Base-by-base conservation (phyloP, 805 yeast species). In the Metschnikowia matae region DNA sequence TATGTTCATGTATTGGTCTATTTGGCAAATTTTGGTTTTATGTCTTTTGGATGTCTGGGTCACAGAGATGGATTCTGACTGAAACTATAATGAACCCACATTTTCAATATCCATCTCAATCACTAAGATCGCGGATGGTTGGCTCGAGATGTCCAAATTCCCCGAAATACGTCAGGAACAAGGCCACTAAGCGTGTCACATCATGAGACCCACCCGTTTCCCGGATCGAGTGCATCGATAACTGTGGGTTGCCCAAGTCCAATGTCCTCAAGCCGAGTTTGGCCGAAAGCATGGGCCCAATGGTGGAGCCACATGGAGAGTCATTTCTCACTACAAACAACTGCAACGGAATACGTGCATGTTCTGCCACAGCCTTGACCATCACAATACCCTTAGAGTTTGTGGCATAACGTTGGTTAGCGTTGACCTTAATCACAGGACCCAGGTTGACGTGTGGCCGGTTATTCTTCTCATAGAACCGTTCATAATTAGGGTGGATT, bases 251-350 rank as follows among this genome's bases (percentile, higher is more conserved):
- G 51, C 98, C 98, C 48, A 91, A 69, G 67, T 91, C 98, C 53
- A 91, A 69, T 3, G 96, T 88, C 63, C 94, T 79, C 46, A 91
- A 78, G 48, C 98, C 98, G 36, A 90, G 77, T 58, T 86, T 86
- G 2, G 96, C 84, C 34, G 96, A 85, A 51, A 92, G 73, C 67
- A 91, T 87, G 18, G 98, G 98, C 1, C 98, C 99, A 62, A 92
- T 92, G 1, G 99, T 92, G 1, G 96, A 85, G 2, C 99, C 99
- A 69, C 98, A 92, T 2, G 97, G 89, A 2, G 95, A 83, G 63
- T 87, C 96, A 66, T 92, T 94, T 49, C 92, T 80, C 26, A 87
- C 96, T n/a, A 91, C 97, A 71, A 92, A 89, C 50, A 90, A 68
- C 68, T 92, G 99, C 54, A 92, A 69, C 15, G 97, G 97, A n/a